Percentiles rank a stretch among this genome's conserved stretches.
phyloP scores from a whole-genome alignment of 2,329 filamentous ascomycete species.

The Dothideomycetidae sp. region DNA sequence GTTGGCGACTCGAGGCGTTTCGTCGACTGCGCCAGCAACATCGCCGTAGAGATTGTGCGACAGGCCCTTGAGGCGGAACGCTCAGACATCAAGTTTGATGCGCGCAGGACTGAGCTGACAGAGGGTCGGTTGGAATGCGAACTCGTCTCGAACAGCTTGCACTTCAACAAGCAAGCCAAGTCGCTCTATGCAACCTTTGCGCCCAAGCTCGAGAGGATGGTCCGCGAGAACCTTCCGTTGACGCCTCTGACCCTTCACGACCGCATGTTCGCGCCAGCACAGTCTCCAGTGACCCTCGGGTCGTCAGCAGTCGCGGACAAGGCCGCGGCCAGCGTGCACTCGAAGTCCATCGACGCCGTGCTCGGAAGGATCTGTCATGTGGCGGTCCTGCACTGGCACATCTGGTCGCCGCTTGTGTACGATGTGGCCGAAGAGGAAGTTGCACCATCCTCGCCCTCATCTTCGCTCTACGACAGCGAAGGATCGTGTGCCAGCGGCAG shows the following conservation, averaged over 20 bases:
- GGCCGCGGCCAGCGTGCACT: conserved; percentile 1
- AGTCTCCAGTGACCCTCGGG: conserved; percentile 6
- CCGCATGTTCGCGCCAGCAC: conserved; percentile 20
- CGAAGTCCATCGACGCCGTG: conserved; percentile 38
- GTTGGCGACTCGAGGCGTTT: conserved; percentile 26
- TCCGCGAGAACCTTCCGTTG: conserved; percentile 21
- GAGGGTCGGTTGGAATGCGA: conserved; percentile 23
- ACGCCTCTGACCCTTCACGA: conserved; percentile 33
- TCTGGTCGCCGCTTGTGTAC: conserved; percentile 71
- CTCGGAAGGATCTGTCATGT: conserved; percentile 70
- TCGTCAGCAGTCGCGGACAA: conserved; percentile 12
- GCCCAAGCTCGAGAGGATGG: conserved; percentile 22
- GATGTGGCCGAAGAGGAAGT: conserved; percentile 23
- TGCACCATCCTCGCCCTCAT: background rate
- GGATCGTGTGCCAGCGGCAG: conserved; percentile 4
- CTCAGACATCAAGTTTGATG: conserved; percentile 18
- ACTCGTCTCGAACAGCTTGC: conserved; percentile 18
- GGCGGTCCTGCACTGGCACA: conserved; percentile 73
- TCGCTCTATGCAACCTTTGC: conserved; percentile 23
- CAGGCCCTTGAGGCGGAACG: conserved; percentile 25
- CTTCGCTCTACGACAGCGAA: conserved; percentile 2
- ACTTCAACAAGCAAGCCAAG: conserved; percentile 18
- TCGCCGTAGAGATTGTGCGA: conserved; percentile 33
- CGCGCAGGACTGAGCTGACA: conserved; percentile 21
- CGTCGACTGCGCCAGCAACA: conserved; percentile 27